phyloP scores from a whole-genome alignment of 2,329 filamentous ascomycete species.

The Ceratocystiopsis brevicomis region DNA sequence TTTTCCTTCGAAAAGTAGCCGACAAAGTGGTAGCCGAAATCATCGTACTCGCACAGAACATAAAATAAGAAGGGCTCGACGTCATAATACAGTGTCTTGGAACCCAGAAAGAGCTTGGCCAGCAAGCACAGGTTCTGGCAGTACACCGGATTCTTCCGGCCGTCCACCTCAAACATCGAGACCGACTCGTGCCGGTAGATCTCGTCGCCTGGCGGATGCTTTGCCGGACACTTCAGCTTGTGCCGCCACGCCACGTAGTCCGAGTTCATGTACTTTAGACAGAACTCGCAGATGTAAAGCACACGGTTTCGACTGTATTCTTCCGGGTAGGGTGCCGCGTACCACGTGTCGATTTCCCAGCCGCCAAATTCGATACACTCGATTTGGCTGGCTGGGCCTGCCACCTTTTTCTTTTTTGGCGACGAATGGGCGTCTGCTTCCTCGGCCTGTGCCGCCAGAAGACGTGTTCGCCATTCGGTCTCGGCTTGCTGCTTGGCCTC shows the following conservation, averaged over 20 bases:
- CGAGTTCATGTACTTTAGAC: constrained; percentile 98
- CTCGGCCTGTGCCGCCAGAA: constrained; percentile 33
- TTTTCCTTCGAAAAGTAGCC: constrained; percentile 99
- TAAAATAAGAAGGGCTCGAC: constrained; percentile 96
- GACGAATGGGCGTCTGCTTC: constrained; percentile 46
- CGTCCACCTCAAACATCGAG: constrained; percentile 95
- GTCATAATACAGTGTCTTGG: constrained; percentile 95
- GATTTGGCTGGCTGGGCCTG: constrained; percentile 85
- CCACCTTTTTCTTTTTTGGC: constrained; percentile 51
- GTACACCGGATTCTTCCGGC: constrained; percentile 92
- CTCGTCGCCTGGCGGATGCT: constrained; percentile 92
- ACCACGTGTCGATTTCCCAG: constrained; percentile 98
- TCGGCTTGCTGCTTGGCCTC: constrained; percentile 80
- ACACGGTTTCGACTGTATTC: constrained; percentile 94
- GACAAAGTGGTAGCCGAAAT: constrained; percentile 84
- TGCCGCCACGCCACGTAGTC: constrained; percentile 97
- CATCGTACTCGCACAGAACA: constrained; percentile 85
- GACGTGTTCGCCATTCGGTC: constrained; percentile 65
- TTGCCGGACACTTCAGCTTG: constrained; percentile 89
- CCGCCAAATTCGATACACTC: constrained; percentile 97
- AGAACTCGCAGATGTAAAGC: constrained; percentile 98
- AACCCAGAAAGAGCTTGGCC: constrained; percentile 93
- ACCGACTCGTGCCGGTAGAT: constrained; percentile 85
- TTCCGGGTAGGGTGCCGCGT: constrained; percentile 92
- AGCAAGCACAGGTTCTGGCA: constrained; percentile 94